Evolutionary conservation across 768 basidiomycete genomes (phyloP), one percentile per base, ranked within the genome.

Genomic region (Galerina marginata): DNA sequence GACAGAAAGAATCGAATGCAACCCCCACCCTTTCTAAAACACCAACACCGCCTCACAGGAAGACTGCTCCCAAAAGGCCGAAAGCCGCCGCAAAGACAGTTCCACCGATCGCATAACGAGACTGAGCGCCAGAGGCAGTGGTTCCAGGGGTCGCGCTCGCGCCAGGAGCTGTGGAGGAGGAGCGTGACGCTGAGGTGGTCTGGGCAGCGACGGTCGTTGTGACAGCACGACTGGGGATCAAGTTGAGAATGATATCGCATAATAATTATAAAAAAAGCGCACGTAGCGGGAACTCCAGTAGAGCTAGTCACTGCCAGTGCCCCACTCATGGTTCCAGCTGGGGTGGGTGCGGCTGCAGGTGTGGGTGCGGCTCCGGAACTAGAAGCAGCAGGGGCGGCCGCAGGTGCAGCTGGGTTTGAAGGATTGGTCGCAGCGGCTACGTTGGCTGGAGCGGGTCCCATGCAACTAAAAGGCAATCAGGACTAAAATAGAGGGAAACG

Each of bases 41-140:
- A 33, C 4, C 29, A 33, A 33, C 29, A 11, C 29, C 11, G 11
- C 15, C 33, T 59, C 54, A 72, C 46, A 72, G 54, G 49, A 70
- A 56, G 23, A 68, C 45, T 14, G 65, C 70, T 15, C 65, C 72
- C 48, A 70, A 26, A n/a, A 71, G 57, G 29, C 65, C 67, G 14
- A 71, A 52, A 52, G 56, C 58, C 1, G 63, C 67, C 3, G 51
- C 67, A 50, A 70, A 39, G 12, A 67, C 65, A 60, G 62, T 55
- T 9, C 60, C 60, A n/a, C 61, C 60, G 23, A 56, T 37, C 37
- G 57, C 52, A 38, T 65, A 52, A 26, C 58, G 54, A 26, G 61
- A 56, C n/a, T 53, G 58, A 7, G 64, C 67, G 36, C 65, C 65
- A 26, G 66, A 65, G 20, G 20, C 20, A 39, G 67, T 48, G 38